Base-by-base conservation (phyloP, 179 eudicot species). In the Sideroxylon spinosum region DNA sequence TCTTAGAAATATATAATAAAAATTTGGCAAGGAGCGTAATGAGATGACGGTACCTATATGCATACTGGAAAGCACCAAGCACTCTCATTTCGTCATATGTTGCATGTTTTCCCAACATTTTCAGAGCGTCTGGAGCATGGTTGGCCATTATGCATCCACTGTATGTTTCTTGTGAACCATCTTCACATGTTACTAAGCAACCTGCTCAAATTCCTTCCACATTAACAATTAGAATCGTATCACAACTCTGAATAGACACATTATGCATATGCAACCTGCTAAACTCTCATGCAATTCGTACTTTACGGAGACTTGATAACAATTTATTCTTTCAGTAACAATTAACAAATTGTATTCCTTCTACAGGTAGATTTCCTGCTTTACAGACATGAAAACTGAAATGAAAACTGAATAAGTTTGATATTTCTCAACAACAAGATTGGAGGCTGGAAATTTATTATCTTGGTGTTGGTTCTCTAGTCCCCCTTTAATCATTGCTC, bases 61-160 rank as follows among this genome's bases (percentile, higher is more conserved):
- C 89, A 79, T 93, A 95, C 64, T 93, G 92, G 82, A 95, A 95
- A 66, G 98, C 97, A 62, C 98, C 97, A 16, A 95, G 89, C 73
- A 95, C 78, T 86, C 91, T 83, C 11, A 9, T 67, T 88, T 95
- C 98, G 68, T 95, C 91, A 74, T 78, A 77, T 32, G 98, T 91
- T 57, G 93, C 97, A 73, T 91, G 85, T 59, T 85, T 82, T 72
- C 97, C 97, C 80, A 95, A 80, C 78, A 95, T 74, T 78, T 80
- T 82, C 73, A 95, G 74, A 61, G 97, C 89, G 77, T 95, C 97
- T 2, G 98, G 97, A 14, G 97, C 97, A 81, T 93, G 98, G 57
- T 77, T 79, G 49, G 91, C 98, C 53, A 95, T 74, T 65, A 95
- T 90, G 86, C 98, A 95, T 69, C 86, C 85, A 73, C 87, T 85